Base-by-base conservation (phyloP, 805 yeast genomes). In the Wickerhamiella dianesei region DNA sequence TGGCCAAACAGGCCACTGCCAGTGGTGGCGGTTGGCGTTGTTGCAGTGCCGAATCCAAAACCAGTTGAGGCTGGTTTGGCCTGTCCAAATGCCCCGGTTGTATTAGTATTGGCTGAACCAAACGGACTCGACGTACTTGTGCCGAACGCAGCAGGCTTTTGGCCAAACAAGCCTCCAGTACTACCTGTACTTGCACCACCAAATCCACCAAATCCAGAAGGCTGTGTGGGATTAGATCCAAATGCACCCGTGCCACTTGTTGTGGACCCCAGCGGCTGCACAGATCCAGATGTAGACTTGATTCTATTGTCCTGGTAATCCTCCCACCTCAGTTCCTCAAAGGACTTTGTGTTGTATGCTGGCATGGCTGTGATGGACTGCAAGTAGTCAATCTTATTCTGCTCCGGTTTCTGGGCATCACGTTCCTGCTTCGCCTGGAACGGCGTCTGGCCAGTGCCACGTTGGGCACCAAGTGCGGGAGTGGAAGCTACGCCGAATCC, bases 311-410 rank as follows among this genome's bases (percentile, higher is more conserved):
- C 82, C 56, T 77, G 76, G 61, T 92, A 92, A 65, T 92, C 99
- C 62, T 82, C 89, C 55, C 74, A 68, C 60, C 99, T 75, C 63
- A 92, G 74, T 61, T 92, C 98, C 63, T 87, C 96, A 58, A 79
- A 75, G 0, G 95, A 83, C 56, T 64, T 83, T 55, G 79, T 78
- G 56, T 73, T 74, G 61, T 89, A 92, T 63, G 86, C 95, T 3
- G 94, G 95, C 96, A 92, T 88, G 41, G 84, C 75, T 9, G 83
- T 69, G 51, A 92, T 81, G 55, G 77, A 77, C 63, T 89, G 85
- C 65, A 70, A 88, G 37, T 74, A 12, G 78, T 68, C 35, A 3
- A 44, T 40, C 17, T 45, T 47, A 44, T 17, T 18, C 22, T 18
- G 21, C 18, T 37, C 45, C 4, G 44, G 42, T 29, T 52, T 53